Conservation (phyloP, 2,329 filamentous ascomycete species). For the Colletotrichum euphorbiae region DNA sequence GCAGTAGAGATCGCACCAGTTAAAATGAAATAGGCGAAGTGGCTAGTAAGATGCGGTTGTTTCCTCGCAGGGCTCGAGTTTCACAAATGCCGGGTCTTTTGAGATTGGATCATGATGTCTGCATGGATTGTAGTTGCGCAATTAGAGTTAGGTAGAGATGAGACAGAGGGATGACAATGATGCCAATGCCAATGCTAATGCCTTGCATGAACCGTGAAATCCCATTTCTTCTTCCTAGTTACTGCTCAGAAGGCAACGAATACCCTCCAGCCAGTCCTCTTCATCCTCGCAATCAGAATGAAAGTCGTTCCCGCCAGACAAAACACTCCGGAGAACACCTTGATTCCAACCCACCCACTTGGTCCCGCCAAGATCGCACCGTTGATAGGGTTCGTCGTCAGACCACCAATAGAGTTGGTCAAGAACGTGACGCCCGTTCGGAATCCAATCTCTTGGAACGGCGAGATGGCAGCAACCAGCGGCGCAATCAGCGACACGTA, state of each 20-base stretch:
- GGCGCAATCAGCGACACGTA: constrained; percentile 54
- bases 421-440: constrained; percentile 60
- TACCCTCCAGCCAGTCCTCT: constrained; percentile 45
- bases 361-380: constrained; percentile 55
- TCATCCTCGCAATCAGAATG: constrained; percentile 43
- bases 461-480: constrained; percentile 63
- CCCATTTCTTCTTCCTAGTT: neutral
- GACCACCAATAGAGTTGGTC: constrained; percentile 64
- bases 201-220: neutral
- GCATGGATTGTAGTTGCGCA: no score
- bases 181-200: neutral
- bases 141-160: neutral
- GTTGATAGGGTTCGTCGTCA: constrained; percentile 68
- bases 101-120: no score
- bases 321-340: constrained; percentile 51
- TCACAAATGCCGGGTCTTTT: no score
- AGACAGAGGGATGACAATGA: constrained; percentile 11
- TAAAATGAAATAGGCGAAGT: no score
- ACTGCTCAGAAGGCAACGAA: constrained; percentile 43
- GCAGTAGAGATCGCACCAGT: neutral
- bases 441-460: constrained; percentile 65
- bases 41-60: no score
- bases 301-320: constrained; percentile 47
- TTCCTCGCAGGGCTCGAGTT: no score
- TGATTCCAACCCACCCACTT: constrained; percentile 49